Evolutionary conservation across 1,284 basidiomycete species (phyloP).

Genomic region (Puccinia horiana): DNA sequence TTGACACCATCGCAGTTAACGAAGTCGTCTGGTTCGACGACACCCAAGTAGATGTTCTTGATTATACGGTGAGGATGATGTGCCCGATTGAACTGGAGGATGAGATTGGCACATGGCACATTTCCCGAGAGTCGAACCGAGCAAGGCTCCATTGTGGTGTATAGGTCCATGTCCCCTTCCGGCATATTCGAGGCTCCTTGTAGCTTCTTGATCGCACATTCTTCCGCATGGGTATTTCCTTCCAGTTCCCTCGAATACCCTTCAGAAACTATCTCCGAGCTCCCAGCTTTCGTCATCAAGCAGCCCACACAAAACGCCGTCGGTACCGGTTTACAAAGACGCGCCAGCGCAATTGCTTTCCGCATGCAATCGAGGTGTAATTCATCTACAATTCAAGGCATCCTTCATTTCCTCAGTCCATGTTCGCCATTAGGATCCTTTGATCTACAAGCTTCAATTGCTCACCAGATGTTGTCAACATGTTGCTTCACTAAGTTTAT

Average conservation of each 20-base stretch:
- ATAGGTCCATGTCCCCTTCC: constrained; percentile 69
- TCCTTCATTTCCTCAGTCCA: background rate
- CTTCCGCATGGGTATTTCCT: constrained; percentile 97
- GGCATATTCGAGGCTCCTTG: constrained; percentile 51
- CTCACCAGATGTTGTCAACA: background rate
- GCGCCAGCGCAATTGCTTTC: constrained; percentile 72
- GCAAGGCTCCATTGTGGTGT: constrained; percentile 97
- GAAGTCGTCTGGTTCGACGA: constrained; percentile 90
- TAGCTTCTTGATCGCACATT: constrained; percentile 78
- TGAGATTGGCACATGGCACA: constrained; percentile 79
- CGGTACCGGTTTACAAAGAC: constrained; percentile 70
- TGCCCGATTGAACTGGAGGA: constrained; percentile 64
- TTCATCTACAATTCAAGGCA: constrained; percentile 54
- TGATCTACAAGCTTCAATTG: background rate
- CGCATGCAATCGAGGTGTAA: constrained; percentile 65
- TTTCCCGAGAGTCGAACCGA: constrained; percentile 85
- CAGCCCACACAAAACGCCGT: constrained; percentile 96
- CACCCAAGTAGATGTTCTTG: constrained; percentile 80
- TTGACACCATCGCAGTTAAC: constrained; percentile 85
- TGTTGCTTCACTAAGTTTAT: background rate
- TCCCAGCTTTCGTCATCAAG: constrained; percentile 65
- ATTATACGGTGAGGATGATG: constrained; percentile 63
- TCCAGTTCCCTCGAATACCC: constrained; percentile 86
- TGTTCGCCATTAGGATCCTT: background rate
- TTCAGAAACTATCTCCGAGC: constrained; percentile 66